A percentile compares a stretch with the other conserved stretches of the same genome.
Evolutionary conservation across 768 basidiomycete species (phyloP).

Genomic region (Mycena leptocephala): DNA sequence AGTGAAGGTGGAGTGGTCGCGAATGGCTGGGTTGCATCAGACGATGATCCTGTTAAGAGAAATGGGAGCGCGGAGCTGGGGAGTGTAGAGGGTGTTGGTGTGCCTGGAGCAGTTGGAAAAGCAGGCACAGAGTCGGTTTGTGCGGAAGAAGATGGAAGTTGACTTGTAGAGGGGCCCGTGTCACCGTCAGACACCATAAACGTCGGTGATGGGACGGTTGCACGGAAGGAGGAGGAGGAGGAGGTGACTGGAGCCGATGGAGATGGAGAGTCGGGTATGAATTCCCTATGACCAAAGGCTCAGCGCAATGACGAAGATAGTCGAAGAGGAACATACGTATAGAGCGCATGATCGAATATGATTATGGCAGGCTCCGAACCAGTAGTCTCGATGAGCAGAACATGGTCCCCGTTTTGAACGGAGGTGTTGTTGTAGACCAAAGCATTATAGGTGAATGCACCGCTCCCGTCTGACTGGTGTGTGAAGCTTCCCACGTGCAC

Average conservation of each 20-base stretch:
- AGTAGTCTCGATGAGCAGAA: conserved; percentile 33
- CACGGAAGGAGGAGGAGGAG: not conserved
- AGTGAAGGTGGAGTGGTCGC: not conserved
- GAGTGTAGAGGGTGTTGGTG: not conserved
- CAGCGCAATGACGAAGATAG: not conserved
- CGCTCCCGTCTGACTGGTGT: conserved; percentile 32
- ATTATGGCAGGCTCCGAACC: conserved; percentile 28
- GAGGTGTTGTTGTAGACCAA: conserved; percentile 33
- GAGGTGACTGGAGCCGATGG: not conserved
- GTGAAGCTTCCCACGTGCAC: conserved; percentile 27
- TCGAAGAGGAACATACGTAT: conserved; percentile 34
- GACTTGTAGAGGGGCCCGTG: not conserved
- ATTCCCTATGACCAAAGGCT: not conserved
- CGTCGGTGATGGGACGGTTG: not conserved
- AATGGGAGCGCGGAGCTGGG: not conserved
- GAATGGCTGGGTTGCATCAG: not conserved
- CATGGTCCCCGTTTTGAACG: conserved; percentile 33
- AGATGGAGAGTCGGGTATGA: not conserved
- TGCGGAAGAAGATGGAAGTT: not conserved
- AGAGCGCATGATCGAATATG: conserved; percentile 40
- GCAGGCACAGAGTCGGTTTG: not conserved
- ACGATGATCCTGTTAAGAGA: not conserved
- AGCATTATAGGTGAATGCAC: conserved; percentile 25
- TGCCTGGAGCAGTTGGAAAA: not conserved
- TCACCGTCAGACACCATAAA: not conserved